Conservation (phyloP, 2,329 filamentous ascomycete species). For the Dendrostoma leiphaemia region DNA sequence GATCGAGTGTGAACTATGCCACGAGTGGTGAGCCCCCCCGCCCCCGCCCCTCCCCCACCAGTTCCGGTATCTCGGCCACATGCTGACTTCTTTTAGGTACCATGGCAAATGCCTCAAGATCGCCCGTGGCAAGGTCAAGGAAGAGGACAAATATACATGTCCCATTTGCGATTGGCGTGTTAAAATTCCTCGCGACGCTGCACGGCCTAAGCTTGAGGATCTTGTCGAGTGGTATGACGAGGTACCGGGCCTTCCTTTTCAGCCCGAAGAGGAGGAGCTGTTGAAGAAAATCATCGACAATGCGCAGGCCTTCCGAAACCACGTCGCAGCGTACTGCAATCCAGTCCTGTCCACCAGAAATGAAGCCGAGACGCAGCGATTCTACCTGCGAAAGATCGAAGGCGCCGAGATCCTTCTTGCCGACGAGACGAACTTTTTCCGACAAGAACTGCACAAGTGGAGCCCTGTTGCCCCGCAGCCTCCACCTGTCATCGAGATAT, state of each 20-base stretch:
- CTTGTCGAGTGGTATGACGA: conserved; percentile 82
- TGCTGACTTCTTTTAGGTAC: conserved; percentile 60
- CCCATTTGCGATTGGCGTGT: conserved; percentile 97
- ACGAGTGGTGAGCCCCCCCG: conserved; percentile 74
- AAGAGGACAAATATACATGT: conserved; percentile 97
- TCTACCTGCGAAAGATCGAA: conserved; percentile 95
- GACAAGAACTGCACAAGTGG: conserved; percentile 93
- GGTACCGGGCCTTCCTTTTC: conserved; percentile 78
- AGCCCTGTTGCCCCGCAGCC: conserved; percentile 83
- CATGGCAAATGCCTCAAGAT: conserved; percentile 98
- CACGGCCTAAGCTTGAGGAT: conserved; percentile 91
- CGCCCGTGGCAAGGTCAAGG: conserved; percentile 94
- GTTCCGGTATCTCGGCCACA: too few relatives aligned
- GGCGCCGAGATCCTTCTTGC: conserved; percentile 90
- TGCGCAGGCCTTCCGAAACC: conserved; percentile 79
- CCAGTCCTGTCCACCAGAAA: conserved; percentile 77
- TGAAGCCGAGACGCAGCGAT: conserved; percentile 85
- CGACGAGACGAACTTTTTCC: conserved; percentile 96
- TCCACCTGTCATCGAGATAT: conserved; percentile 82
- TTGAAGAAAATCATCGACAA: conserved; percentile 83
- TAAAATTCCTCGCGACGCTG: conserved; percentile 94
- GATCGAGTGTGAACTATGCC: conserved; percentile 98
- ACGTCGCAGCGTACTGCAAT: conserved; percentile 78
- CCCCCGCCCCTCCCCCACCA: too few relatives aligned
- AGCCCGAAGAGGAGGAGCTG: conserved; percentile 89